These are phyloP conservation scores for Vitis hybrid DNA, from an alignment of 177 flowering plant genomes.

Conservation along the genomic window DNA sequence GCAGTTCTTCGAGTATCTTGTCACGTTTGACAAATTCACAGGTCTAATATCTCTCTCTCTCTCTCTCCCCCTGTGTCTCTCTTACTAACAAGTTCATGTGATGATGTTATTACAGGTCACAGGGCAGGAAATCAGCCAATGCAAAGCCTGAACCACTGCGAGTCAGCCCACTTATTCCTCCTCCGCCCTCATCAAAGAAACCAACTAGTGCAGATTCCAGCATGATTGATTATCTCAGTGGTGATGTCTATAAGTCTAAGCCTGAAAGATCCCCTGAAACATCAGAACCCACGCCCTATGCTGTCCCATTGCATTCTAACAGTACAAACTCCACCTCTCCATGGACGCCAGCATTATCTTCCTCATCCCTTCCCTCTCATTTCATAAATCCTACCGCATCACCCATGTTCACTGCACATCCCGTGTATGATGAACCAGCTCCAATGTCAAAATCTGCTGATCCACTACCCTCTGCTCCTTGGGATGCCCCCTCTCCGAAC, in stretches of 20 bases:
- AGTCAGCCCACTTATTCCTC: constrained; percentile 62
- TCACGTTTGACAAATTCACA: no score
- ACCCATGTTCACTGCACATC: constrained; percentile 28
- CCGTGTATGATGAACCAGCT: constrained; percentile 49
- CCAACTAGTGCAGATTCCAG: constrained; percentile 33
- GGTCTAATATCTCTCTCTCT: no score
- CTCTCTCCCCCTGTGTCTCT: no score
- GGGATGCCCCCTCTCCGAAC: constrained; percentile 46
- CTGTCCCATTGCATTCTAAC: constrained; percentile 26
- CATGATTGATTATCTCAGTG: constrained; percentile 80
- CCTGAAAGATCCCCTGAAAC: constrained; percentile 35
- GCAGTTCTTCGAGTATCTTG: no score
- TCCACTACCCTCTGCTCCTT: constrained; percentile 51
- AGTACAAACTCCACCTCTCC: constrained; percentile 19
- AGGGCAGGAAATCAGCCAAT: constrained; percentile 36
- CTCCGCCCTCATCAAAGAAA: constrained; percentile 57
- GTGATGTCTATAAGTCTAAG: constrained; percentile 59
- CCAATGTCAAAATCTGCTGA: constrained; percentile 40
- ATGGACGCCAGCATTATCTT: constrained; percentile 16
- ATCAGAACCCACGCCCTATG: constrained; percentile 23
- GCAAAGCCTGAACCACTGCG: constrained; percentile 28
- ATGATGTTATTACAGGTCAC: constrained; percentile 37
- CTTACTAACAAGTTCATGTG: not conserved
- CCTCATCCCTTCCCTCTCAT: constrained; percentile 27
- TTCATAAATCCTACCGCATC: constrained; percentile 25